These are phyloP conservation scores for Alectoria sarmentosa DNA, from an alignment of 495 filamentous ascomycete species.

Conservation along the genomic window DNA sequence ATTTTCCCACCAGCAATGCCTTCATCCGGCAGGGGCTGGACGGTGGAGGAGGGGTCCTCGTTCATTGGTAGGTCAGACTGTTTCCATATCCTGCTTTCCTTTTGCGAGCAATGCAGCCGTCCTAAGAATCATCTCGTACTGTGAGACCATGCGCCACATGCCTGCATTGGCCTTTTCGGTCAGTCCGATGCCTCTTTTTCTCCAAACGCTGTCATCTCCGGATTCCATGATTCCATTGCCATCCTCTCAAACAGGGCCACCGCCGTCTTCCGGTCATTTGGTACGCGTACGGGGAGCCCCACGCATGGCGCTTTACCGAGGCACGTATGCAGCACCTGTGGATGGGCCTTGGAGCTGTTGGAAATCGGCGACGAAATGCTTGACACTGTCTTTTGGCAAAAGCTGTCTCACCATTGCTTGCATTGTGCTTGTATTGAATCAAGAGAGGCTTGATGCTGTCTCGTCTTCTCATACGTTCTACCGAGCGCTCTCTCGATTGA, in stretches of 20 bases:
- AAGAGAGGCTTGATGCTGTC: background rate
- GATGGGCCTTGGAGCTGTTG: background rate
- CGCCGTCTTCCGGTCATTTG: background rate
- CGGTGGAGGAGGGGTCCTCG: constrained; percentile 57
- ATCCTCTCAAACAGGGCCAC: background rate
- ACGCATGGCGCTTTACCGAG: background rate
- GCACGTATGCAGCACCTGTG: background rate
- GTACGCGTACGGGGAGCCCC: background rate
- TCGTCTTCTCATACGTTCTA: background rate
- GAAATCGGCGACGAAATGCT: background rate
- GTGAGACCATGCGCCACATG: background rate
- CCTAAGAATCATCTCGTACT: background rate
- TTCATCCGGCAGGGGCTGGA: constrained; percentile 78
- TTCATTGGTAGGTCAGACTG: constrained; percentile 58
- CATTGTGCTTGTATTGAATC: background rate
- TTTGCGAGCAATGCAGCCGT: constrained; percentile 5
- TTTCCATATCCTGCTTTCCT: background rate
- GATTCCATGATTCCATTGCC: background rate
- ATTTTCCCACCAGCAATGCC: constrained; percentile 64
- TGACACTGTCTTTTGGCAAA: too few species aligned
- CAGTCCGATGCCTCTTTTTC: background rate
- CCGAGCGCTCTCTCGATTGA: background rate
- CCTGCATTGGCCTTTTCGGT: constrained; percentile 4
- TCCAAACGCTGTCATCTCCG: background rate
- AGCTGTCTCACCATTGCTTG: background rate